Evolutionary conservation across 1,284 basidiomycete genomes (phyloP), one percentile per base, ranked within the genome.

Genomic region (Malassezia caprae): DNA sequence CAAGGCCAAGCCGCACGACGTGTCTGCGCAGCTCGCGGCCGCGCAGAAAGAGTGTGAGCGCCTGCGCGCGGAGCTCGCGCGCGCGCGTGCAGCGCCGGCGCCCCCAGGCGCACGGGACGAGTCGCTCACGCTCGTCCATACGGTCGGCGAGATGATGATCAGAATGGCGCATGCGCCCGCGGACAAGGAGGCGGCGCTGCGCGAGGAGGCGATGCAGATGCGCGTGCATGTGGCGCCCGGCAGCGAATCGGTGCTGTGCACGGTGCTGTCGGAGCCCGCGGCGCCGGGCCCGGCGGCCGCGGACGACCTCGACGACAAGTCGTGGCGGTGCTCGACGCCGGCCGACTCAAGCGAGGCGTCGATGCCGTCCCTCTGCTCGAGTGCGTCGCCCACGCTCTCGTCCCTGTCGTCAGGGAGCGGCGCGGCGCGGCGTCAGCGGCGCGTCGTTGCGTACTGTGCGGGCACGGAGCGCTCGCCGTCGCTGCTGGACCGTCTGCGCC

Each of bases 321-420:
- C 23, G 24, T 43, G 34, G 50, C 41, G 50, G 21, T 44, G 41
- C 26, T 40, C 41, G 10, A 51, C 50, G 31, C 50, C 48, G n/a
- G 30, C 37, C 11, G 54, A 50, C n/a, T 24, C 39, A 11, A 57
- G 55, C 30, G 55, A 57, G 11, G 48, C 44, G 21, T 57, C 55
- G n/a, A 8, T 52, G 30, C 55, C 55, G 15, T 57, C 55, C 37
- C 46, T 57, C 13, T 39, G 44, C 13, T 51, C 55, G 10, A 40
- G 35, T 15, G 48, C 41, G 11, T 56, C 53, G 21, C 53, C 53
- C 17, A 37, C 55, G 39, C 42, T 41, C 19, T 51, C 48, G 11
- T 48, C 49, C 23, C 24, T 47, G 24, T 57, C 55, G 35, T 15
- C 43, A 13, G 37, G 34, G 7, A 51, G 43, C 28, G 21, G 35